A percentile compares a stretch with the other conserved stretches of the same genome.
Evolutionary conservation across 1,284 basidiomycete genomes (phyloP).

Genomic region (Ceratobasidium papillatum): DNA sequence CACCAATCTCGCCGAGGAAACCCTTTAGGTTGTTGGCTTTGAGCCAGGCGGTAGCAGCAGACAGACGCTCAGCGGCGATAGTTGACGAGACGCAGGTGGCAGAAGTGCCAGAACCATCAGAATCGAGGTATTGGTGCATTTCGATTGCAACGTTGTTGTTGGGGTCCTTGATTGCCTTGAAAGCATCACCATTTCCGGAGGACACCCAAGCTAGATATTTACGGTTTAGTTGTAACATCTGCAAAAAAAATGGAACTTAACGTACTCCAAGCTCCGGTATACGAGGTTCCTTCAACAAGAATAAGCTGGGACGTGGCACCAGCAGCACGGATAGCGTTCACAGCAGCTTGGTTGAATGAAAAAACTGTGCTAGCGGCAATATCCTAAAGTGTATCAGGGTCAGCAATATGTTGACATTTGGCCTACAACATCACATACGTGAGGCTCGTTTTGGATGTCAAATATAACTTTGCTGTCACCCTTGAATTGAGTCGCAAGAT

Average conservation of each 20-base stretch:
- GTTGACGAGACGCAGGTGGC: conserved; percentile 66
- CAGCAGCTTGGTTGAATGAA: conserved; percentile 63
- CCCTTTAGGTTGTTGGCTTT: conserved; percentile 67
- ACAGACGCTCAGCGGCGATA: conserved; percentile 66
- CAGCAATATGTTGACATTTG: no score
- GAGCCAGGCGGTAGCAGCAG: conserved; percentile 66
- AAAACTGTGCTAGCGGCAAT: conserved; percentile 33
- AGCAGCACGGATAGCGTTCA: conserved; percentile 69
- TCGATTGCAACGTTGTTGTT: conserved; percentile 70
- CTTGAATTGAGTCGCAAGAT: conserved; percentile 60
- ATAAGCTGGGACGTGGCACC: conserved; percentile 68
- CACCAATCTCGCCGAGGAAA: conserved; percentile 70
- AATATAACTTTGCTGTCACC: conserved; percentile 41
- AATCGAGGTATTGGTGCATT: conserved; percentile 77
- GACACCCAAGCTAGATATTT: conserved; percentile 58
- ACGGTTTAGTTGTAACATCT: no score
- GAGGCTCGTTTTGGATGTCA: conserved; percentile 72
- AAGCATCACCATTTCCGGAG: conserved; percentile 65
- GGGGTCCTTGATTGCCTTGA: conserved; percentile 64
- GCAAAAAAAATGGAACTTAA: background rate
- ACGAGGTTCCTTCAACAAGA: conserved; percentile 51
- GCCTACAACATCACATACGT: no score
- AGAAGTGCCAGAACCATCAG: conserved; percentile 65
- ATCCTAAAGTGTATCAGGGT: background rate
- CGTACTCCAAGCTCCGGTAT: conserved; percentile 53